Base-by-base conservation (phyloP, 768 basidiomycete genomes). In the Boletus rubescentipes region DNA sequence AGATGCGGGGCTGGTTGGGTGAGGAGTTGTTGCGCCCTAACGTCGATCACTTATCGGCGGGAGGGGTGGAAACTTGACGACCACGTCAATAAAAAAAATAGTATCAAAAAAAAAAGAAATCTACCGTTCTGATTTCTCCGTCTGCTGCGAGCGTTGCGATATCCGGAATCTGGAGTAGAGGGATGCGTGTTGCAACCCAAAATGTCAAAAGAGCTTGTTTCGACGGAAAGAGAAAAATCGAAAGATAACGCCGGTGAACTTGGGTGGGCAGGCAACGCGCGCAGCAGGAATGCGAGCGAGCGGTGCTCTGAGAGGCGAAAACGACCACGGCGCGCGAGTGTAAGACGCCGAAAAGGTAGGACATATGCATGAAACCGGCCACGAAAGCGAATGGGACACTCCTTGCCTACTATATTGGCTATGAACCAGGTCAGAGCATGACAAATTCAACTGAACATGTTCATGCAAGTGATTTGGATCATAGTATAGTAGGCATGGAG, bases 391-490 rank as follows among this genome's bases (percentile, higher is more conserved):
- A 58, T 61, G 59, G 67, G 74, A 75, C 78, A 68, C 78, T 71
- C 75, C 63, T 50, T 30, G 1, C 30, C 72, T 73, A 76, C 77
- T 77, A 78, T 79, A 75, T 77, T 73, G 77, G 75, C 80, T 81
- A 82, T 82, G 81, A 82, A 81, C 79, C 80, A 71, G 78, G 65
- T 64, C 67, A 68, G 31, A 45, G 62, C 62, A 29, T 63, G 61
- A 59, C 68, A 62, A 59, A 60, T 72, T 72, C 72, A 57, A 73
- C 2, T 57, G 69, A 72, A 71, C 55, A 54, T 61, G 67, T 64
- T 54, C 58, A 60, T 47, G 59, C 60, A 49, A 40, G 46, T 61
- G 64, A 62, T 59, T 76, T 67, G 76, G 76, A 65, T 74, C 75
- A 72, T 69, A 72, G 72, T 42, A 72, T 54, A 72, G 61, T 35